Percentiles rank a stretch among this genome's conserved stretches.
Conservation (phyloP, 2,329 filamentous ascomycete genomes). For the Macrophomina phaseolina region DNA sequence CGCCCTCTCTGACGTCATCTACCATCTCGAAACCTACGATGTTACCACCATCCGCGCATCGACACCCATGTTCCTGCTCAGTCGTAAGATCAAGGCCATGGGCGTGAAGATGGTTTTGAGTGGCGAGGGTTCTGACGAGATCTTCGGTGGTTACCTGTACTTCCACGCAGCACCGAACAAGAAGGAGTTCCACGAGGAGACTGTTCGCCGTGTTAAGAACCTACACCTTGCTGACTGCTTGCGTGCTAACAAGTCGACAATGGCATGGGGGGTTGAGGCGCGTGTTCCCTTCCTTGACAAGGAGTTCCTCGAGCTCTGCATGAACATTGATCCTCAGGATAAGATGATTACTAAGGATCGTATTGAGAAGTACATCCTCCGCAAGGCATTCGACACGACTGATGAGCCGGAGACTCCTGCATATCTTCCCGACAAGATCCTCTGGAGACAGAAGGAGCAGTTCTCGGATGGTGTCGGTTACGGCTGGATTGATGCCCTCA, state of each 20-base stretch:
- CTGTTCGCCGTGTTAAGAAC: conserved; percentile 93
- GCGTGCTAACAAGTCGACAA: conserved; percentile 98
- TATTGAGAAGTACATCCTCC: conserved; percentile 97
- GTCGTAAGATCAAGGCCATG: conserved; percentile 99
- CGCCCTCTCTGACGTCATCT: conserved; percentile 96
- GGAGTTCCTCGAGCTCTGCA: conserved; percentile 87
- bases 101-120: conserved; percentile 99
- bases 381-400: conserved; percentile 94
- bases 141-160: conserved; percentile 98
- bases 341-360: conserved; percentile 92
- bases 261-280: conserved; percentile 96
- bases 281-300: conserved; percentile 98
- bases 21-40: conserved; percentile 96
- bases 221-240: conserved; percentile 95
- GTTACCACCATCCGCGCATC: conserved; percentile 98
- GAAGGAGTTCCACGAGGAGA: conserved; percentile 94
- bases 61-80: conserved; percentile 97
- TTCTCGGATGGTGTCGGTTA: conserved; percentile 99
- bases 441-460: conserved; percentile 99
- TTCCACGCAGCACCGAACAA: conserved; percentile 94
- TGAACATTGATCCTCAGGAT: conserved; percentile 92
- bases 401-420: conserved; percentile 80
- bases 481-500: conserved; percentile 97
- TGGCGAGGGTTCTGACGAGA: conserved; percentile 96
- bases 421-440: conserved; percentile 94